Evolutionary conservation across 768 basidiomycete species (phyloP).

Genomic region (Leccinum variicolor): DNA sequence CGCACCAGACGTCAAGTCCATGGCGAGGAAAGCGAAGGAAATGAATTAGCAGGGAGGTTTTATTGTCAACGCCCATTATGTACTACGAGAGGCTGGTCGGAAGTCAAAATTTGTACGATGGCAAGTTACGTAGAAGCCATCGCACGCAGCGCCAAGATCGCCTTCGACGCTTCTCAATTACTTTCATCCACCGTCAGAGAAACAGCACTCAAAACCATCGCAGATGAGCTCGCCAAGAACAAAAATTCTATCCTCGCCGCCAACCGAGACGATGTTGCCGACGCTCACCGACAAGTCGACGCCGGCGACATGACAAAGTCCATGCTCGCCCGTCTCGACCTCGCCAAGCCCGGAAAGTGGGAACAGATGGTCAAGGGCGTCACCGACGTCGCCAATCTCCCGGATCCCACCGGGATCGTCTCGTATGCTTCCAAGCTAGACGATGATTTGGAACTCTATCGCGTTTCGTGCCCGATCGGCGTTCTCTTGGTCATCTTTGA

Average conservation of each 20-base stretch:
- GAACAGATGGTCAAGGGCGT: slow-evolving; percentile 91
- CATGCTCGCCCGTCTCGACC: slow-evolving; percentile 83
- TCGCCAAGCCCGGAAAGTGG: slow-evolving; percentile 82
- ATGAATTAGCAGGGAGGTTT: slow-evolving; percentile 1
- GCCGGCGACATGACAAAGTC: slow-evolving; percentile 82
- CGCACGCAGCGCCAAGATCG: slow-evolving; percentile 74
- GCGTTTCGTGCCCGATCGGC: slow-evolving; percentile 95
- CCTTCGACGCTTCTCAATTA: slow-evolving; percentile 87
- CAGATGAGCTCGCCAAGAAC: slow-evolving; percentile 56
- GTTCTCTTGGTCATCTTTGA: slow-evolving; percentile 97
- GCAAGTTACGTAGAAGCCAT: slow-evolving; percentile 46
- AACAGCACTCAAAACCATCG: slow-evolving; percentile 68
- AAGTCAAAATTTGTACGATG: neutral
- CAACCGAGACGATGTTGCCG: slow-evolving; percentile 79
- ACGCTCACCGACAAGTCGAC: slow-evolving; percentile 73
- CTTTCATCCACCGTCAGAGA: slow-evolving; percentile 65
- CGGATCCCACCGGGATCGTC: slow-evolving; percentile 83
- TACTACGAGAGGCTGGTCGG: too few relatives aligned
- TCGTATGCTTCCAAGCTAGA: slow-evolving; percentile 90
- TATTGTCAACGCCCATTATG: neutral
- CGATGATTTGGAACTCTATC: slow-evolving; percentile 82
- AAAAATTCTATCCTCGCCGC: slow-evolving; percentile 74
- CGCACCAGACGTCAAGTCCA: slow-evolving; percentile 18
- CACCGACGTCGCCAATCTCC: slow-evolving; percentile 77
- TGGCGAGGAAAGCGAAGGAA: slow-evolving; percentile 8